Percentiles rank a stretch among this genome's conserved stretches.
phyloP scores from a whole-genome alignment of 306 rosid species.

The Leucaena leucocephala region DNA sequence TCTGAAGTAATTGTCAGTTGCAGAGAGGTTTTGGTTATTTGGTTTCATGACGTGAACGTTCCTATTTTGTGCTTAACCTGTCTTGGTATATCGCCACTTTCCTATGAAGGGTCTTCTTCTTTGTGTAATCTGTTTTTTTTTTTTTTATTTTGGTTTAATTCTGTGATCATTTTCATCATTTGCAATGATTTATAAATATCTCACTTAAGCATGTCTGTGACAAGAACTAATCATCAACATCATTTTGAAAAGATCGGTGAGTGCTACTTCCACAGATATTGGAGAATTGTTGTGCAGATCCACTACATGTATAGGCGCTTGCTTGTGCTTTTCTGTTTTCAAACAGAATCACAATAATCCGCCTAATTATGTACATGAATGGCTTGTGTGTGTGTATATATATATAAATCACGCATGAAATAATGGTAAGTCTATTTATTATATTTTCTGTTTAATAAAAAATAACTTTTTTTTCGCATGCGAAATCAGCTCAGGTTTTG shows the following conservation, averaged over 20 bases:
- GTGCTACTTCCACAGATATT: neutral
- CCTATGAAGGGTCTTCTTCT: slow-evolving; percentile 35
- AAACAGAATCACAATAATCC: neutral
- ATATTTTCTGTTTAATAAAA: neutral
- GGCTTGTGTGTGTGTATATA: neutral
- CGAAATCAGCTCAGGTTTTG: neutral
- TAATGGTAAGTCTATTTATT: neutral
- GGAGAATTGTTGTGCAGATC: neutral
- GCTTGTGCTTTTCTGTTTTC: neutral
- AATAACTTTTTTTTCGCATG: neutral
- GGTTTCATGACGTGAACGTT: too few relatives aligned
- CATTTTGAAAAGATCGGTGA: neutral
- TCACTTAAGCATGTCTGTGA: slow-evolving; percentile 22
- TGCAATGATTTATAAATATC: slow-evolving; percentile 31
- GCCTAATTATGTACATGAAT: neutral
- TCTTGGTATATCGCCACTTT: slow-evolving; percentile 18
- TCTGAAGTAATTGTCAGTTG: neutral
- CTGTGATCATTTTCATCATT: slow-evolving; percentile 31
- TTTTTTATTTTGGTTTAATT: slow-evolving; percentile 24
- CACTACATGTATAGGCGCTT: neutral
- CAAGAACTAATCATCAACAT: neutral
- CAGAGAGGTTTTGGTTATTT: too few relatives aligned
- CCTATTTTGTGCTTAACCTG: too few relatives aligned
- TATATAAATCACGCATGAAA: neutral
- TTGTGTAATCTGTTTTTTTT: neutral